Conservation (phyloP, 805 yeast species). For the Saccharomycopsis babjevae region DNA sequence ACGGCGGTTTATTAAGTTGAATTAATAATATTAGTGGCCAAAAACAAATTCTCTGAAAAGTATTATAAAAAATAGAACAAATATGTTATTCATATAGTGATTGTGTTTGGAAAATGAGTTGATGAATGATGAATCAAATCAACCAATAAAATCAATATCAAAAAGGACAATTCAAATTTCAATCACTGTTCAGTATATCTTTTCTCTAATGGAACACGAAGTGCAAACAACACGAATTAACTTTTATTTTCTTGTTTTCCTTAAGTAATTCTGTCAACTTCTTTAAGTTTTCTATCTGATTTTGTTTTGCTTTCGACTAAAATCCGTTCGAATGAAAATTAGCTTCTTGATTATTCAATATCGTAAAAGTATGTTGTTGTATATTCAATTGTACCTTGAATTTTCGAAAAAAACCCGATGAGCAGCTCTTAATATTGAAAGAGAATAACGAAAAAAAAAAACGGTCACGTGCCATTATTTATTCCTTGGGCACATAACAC, state of each 20-base stretch:
- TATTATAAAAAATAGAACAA: constrained; percentile 15
- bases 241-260: no score
- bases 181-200: no score
- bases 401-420: not conserved
- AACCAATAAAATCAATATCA: not conserved
- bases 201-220: no score
- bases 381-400: not conserved
- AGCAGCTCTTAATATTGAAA: not conserved
- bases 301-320: not conserved
- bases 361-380: not conserved
- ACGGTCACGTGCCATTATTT: not conserved
- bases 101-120: not conserved
- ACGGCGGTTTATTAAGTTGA: constrained; percentile 30
- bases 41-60: constrained; percentile 17
- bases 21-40: constrained; percentile 39
- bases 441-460: not conserved
- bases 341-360: not conserved
- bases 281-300: no score
- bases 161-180: not conserved
- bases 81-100: not conserved
- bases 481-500: not conserved
- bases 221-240: no score
- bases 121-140: not conserved
- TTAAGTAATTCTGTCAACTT: no score
- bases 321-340: not conserved